phyloP scores from a whole-genome alignment of 495 filamentous ascomycete genomes.

The Aspergillus panamensis region DNA sequence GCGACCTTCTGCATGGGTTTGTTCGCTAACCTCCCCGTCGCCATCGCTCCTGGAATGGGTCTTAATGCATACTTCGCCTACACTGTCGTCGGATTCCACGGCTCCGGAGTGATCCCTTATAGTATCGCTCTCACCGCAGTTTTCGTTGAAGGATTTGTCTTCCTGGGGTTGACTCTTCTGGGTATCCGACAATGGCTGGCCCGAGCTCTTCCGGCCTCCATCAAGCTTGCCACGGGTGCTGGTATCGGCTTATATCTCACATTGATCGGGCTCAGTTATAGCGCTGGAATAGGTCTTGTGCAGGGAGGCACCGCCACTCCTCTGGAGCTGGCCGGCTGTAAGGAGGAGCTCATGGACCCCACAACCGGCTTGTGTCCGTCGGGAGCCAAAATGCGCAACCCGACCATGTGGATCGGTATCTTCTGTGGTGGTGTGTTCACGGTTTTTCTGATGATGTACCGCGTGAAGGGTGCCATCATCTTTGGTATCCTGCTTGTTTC shows the following conservation, averaged over 20 bases:
- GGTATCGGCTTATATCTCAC: slow-evolving; percentile 80
- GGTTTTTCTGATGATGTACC: slow-evolving; percentile 72
- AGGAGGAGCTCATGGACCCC: slow-evolving; percentile 27
- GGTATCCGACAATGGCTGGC: slow-evolving; percentile 83
- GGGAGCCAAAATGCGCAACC: slow-evolving; percentile 65
- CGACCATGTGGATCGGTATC: slow-evolving; percentile 79
- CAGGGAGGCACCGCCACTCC: slow-evolving; percentile 57
- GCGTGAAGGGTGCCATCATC: slow-evolving; percentile 79
- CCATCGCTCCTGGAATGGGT: slow-evolving; percentile 78
- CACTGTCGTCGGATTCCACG: slow-evolving; percentile 74
- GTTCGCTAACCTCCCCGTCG: slow-evolving; percentile 67
- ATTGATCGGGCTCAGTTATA: slow-evolving; percentile 74
- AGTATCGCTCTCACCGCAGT: slow-evolving; percentile 71
- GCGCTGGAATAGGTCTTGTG: slow-evolving; percentile 72
- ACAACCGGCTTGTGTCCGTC: slow-evolving; percentile 48
- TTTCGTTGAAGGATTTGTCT: slow-evolving; percentile 78
- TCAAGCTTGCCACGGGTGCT: slow-evolving; percentile 79
- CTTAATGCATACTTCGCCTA: slow-evolving; percentile 83
- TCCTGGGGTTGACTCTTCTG: slow-evolving; percentile 62
- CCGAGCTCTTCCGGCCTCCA: slow-evolving; percentile 67
- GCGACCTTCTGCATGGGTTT: slow-evolving; percentile 72
- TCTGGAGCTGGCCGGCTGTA: slow-evolving; percentile 66
- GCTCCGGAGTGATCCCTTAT: slow-evolving; percentile 63
- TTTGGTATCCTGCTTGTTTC: slow-evolving; percentile 75
- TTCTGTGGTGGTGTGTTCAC: slow-evolving; percentile 79